Conservation (phyloP, 495 filamentous ascomycete genomes). For the Penicillium argentinense region DNA sequence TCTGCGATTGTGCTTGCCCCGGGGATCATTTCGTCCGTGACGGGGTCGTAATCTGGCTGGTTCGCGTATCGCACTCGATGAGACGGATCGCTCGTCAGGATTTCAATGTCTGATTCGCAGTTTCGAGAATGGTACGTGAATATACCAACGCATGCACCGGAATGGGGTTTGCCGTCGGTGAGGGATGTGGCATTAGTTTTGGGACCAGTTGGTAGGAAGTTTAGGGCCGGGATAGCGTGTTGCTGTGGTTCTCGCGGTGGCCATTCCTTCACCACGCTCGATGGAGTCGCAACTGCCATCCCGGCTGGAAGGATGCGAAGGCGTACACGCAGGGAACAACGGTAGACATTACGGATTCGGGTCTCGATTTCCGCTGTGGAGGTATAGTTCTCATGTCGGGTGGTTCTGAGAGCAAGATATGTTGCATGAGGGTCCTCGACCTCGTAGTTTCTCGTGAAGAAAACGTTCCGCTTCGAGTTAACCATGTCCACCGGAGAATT, state of each 20-base stretch:
- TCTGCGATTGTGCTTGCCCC: conserved; percentile 32
- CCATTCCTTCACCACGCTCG: not conserved
- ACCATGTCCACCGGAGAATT: conserved; percentile 51
- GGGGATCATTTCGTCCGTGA: conserved; percentile 33
- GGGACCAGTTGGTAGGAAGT: not conserved
- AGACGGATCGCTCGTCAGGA: conserved; percentile 59
- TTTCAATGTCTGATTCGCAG: conserved; percentile 78
- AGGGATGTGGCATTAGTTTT: conserved; percentile 2
- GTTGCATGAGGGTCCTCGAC: conserved; percentile 32
- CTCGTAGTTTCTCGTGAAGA: conserved; percentile 46
- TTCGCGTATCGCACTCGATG: conserved; percentile 69
- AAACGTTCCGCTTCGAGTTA: conserved; percentile 67
- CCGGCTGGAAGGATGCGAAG: conserved; percentile 35
- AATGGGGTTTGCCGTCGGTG: conserved; percentile 11
- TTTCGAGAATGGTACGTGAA: conserved; percentile 65
- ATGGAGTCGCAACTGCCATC: conserved; percentile 13
- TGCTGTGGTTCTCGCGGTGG: conserved; percentile 3
- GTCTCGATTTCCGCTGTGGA: conserved; percentile 66
- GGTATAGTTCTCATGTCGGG: conserved; percentile 54
- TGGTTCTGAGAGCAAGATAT: conserved; percentile 62
- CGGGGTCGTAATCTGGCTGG: conserved; percentile 58
- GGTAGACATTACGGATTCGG: conserved; percentile 51
- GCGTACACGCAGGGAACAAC: conserved; percentile 62
- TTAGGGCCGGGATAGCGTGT: not conserved
- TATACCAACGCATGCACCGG: conserved; percentile 64